These are phyloP conservation scores for Hyaloperonospora brassicae DNA, from an alignment of 352 stramenopile species.

Conservation along the genomic window DNA sequence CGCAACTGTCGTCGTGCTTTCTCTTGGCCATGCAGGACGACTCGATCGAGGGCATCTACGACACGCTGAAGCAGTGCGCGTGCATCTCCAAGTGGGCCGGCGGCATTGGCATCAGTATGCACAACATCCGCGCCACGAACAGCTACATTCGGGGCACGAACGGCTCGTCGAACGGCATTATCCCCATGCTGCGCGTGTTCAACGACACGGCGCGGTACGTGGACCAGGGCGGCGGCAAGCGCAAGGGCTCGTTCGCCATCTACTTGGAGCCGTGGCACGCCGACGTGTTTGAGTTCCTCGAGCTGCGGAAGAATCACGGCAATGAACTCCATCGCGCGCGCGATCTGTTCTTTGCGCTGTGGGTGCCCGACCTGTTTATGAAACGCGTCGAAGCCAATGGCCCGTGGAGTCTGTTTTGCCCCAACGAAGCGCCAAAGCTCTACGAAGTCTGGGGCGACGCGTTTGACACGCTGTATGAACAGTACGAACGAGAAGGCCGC, in stretches of 20 bases:
- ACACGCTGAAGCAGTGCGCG: slow-evolving; percentile 98
- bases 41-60: slow-evolving; percentile 99
- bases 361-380: slow-evolving; percentile 99
- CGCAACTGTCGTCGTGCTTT: slow-evolving; percentile 98
- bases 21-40: slow-evolving; percentile 97
- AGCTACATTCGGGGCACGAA: slow-evolving; percentile 98
- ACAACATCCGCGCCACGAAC: slow-evolving; percentile 96
- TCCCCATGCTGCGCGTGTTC: slow-evolving; percentile 99
- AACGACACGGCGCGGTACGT: slow-evolving; percentile 99
- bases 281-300: slow-evolving; percentile 98
- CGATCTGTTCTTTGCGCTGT: slow-evolving; percentile 99
- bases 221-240: slow-evolving; percentile 96
- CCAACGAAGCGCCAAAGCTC: slow-evolving; percentile 95
- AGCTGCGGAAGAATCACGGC: slow-evolving; percentile 98
- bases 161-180: slow-evolving; percentile 97
- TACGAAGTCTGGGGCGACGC: slow-evolving; percentile 91
- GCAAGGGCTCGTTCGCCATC: slow-evolving; percentile 97
- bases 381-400: slow-evolving; percentile 95
- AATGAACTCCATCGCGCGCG: slow-evolving; percentile 95
- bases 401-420: slow-evolving; percentile 97
- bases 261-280: slow-evolving; percentile 99
- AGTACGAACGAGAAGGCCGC: slow-evolving; percentile 94
- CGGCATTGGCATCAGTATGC: slow-evolving; percentile 96
- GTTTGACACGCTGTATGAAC: slow-evolving; percentile 93
- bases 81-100: slow-evolving; percentile 99